Evolutionary conservation across 768 basidiomycete genomes (phyloP), one percentile per base, ranked within the genome.

Genomic region (Amanita exitialis): DNA sequence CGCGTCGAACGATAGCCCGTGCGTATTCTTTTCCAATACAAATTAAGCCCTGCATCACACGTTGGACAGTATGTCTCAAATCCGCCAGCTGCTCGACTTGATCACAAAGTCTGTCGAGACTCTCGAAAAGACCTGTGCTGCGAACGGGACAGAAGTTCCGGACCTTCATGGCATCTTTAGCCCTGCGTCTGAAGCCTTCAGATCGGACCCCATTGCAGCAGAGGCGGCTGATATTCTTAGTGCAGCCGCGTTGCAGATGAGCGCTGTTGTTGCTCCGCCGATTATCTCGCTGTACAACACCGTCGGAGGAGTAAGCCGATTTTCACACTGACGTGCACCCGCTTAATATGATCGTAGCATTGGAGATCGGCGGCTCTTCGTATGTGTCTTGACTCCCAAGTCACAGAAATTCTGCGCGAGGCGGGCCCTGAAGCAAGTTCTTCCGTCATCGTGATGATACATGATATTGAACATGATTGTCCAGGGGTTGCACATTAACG

Each of bases 401-500:
- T 64, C 4, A 56, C 62, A 8, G 65, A 69, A 35, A 66, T 67
- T 7, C 49, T 70, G 28, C 55, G 63, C 7, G 63, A 67, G 37
- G 65, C 64, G 8, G 67, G 68, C 9, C 56, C 61, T n/a, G 39
- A 66, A 35, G 68, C 65, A 20, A 35, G 49, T 44, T 2, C 4
- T 35, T 28, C 18, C 3, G 16, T 2, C 37, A 41, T 23, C 7
- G 36, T 8, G 4, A 10, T 20, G 34, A 39, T 16, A 16, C n/a
- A 8, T 15, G 4, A 36, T 25, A 25, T 27, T 32, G 35, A 44
- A 10, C 27, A 18, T 5, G 16, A 25, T 34, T 3, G 9, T 8
- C 9, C 52, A 68, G 68, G 70, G 70, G 0, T 52, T 69, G 20
- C 71, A 73, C 28, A 59, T 65, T 16, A 53, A 62, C 3, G 67